phyloP scores from a whole-genome alignment of 2,329 filamentous ascomycete species.

The Magnaporthiopsis incrustans region DNA sequence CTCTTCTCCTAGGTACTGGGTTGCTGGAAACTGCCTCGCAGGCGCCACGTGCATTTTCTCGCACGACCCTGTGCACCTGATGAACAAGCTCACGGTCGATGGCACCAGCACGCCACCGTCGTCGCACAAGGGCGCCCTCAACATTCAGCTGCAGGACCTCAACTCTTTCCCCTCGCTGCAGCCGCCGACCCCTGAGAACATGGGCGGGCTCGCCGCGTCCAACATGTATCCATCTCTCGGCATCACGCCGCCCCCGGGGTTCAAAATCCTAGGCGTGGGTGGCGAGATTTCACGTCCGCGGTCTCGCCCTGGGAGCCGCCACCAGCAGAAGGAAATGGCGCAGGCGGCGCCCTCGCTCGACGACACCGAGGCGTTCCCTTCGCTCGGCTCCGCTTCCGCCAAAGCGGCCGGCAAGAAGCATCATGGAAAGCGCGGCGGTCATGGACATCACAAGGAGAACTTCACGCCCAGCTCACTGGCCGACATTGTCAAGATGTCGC shows the following conservation, averaged over 20 bases:
- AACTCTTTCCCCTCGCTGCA: conserved; percentile 77
- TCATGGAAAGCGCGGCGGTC: conserved; percentile 82
- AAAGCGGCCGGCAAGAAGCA: conserved; percentile 78
- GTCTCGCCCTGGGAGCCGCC: conserved; percentile 78
- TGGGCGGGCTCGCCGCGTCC: conserved; percentile 42
- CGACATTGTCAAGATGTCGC: conserved; percentile 92
- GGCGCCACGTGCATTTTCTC: conserved; percentile 95
- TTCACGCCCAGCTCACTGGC: conserved; percentile 69
- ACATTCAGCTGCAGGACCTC: conserved; percentile 74
- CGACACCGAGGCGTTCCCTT: conserved; percentile 92
- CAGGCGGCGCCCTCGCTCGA: conserved; percentile 72
- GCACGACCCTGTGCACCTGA: conserved; percentile 81
- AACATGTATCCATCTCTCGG: conserved; percentile 46
- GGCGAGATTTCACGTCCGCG: conserved; percentile 60
- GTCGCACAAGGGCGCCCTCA: conserved; percentile 50
- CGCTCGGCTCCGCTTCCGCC: conserved; percentile 65
- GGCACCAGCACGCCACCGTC: conserved; percentile 59
- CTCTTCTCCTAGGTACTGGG: conserved; percentile 66
- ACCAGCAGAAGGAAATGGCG: conserved; percentile 57
- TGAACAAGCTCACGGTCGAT: conserved; percentile 72
- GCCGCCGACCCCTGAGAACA: conserved; percentile 50
- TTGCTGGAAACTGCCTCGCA: conserved; percentile 90
- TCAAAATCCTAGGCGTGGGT: conserved; percentile 52
- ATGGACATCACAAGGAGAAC: conserved; percentile 67
- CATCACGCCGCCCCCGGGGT: conserved; percentile 60